Percentiles rank a stretch among this genome's conserved stretches.
These are phyloP conservation scores for Coniophora puteana DNA, from an alignment of 1,284 basidiomycete species.

Conservation along the genomic window DNA sequence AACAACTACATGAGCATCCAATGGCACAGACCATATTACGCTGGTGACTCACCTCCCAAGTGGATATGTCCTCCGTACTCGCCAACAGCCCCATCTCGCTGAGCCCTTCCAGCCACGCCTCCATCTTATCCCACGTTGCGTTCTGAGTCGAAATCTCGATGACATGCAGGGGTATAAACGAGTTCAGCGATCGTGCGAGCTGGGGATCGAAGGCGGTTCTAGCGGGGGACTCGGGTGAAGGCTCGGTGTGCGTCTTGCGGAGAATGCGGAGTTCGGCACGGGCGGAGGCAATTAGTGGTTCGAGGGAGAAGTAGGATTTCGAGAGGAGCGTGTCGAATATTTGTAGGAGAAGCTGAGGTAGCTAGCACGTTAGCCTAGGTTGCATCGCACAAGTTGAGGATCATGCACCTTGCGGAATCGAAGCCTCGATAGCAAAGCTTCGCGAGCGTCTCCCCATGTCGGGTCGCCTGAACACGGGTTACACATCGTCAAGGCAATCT, in stretches of 20 bases:
- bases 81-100: slow-evolving; percentile 49
- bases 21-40: background rate
- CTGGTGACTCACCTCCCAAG: slow-evolving; percentile 55
- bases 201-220: slow-evolving; percentile 63
- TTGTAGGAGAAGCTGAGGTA: slow-evolving; percentile 33
- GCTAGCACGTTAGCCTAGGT: background rate
- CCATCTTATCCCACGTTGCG: slow-evolving; percentile 51
- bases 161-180: slow-evolving; percentile 69
- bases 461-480: no score
- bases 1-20: background rate
- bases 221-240: slow-evolving; percentile 44
- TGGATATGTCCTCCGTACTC: slow-evolving; percentile 39
- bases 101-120: slow-evolving; percentile 52
- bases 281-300: slow-evolving; percentile 15
- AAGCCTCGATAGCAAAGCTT: no score
- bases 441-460: no score
- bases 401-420: slow-evolving; percentile 51
- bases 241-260: slow-evolving; percentile 32
- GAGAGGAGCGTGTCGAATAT: slow-evolving; percentile 37
- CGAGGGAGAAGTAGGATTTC: slow-evolving; percentile 22
- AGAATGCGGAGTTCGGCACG: slow-evolving; percentile 31
- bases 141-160: slow-evolving; percentile 48
- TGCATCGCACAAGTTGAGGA: background rate
- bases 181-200: slow-evolving; percentile 66
- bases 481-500: no score